These are phyloP conservation scores for Trametes sp. DNA, from an alignment of 1,284 basidiomycete species.

Conservation along the genomic window DNA sequence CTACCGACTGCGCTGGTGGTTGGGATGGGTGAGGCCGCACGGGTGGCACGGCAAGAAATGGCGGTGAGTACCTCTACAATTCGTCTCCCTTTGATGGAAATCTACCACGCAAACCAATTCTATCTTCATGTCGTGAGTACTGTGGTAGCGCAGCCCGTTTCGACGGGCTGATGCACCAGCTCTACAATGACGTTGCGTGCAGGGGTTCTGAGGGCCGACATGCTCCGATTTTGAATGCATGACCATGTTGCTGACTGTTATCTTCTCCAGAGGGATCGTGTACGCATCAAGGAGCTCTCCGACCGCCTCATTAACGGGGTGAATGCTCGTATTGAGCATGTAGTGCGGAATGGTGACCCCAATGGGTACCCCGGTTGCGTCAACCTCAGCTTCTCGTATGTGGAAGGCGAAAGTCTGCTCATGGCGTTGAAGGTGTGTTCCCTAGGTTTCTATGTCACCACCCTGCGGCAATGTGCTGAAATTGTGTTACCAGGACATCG, in stretches of 20 bases:
- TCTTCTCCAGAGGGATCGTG: slow-evolving; percentile 78
- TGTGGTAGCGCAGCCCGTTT: slow-evolving; percentile 37
- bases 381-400: slow-evolving; percentile 96
- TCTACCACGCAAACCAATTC: slow-evolving; percentile 39
- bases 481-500: slow-evolving; percentile 75
- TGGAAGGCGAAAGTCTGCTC: slow-evolving; percentile 96
- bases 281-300: slow-evolving; percentile 79
- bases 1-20: slow-evolving; percentile 91
- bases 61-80: slow-evolving; percentile 64
- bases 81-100: slow-evolving; percentile 58
- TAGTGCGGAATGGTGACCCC: slow-evolving; percentile 93
- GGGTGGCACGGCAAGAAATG: slow-evolving; percentile 94
- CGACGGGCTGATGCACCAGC: slow-evolving; percentile 49
- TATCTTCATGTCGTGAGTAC: slow-evolving; percentile 36
- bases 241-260: slow-evolving; percentile 9
- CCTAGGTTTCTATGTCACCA: background rate
- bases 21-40: slow-evolving; percentile 94
- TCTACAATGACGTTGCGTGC: slow-evolving; percentile 73
- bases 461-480: slow-evolving; percentile 15
- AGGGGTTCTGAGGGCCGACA: slow-evolving; percentile 83
- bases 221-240: slow-evolving; percentile 6
- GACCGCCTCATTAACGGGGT: slow-evolving; percentile 87
- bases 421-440: slow-evolving; percentile 95
- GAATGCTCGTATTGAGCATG: slow-evolving; percentile 85
- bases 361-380: slow-evolving; percentile 93